Conservation (phyloP, 208 protist genomes). For the Tritrichomonas foetus region DNA sequence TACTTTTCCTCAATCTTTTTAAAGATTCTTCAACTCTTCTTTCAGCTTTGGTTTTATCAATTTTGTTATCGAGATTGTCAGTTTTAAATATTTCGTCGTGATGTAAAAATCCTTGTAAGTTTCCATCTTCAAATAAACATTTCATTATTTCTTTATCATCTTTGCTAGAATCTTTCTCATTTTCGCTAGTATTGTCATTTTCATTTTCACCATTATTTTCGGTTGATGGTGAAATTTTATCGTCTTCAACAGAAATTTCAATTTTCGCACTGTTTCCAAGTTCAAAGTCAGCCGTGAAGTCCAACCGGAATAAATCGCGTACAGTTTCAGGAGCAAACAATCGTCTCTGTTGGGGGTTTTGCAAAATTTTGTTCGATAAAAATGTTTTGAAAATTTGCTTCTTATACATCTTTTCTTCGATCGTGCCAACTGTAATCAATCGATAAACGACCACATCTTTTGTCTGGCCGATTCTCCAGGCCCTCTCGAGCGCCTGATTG, state of each 20-base stretch:
- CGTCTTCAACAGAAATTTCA: background rate
- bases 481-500: slow-evolving; percentile 72
- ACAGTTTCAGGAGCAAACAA: slow-evolving; percentile 78
- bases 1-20: background rate
- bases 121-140: background rate
- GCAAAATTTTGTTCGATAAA: slow-evolving; percentile 85
- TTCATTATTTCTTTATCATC: slow-evolving; percentile 19
- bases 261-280: background rate
- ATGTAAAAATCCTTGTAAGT: background rate
- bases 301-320: slow-evolving; percentile 70
- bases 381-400: slow-evolving; percentile 77
- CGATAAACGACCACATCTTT: slow-evolving; percentile 85
- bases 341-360: slow-evolving; percentile 78
- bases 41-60: background rate
- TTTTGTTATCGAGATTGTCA: background rate
- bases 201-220: background rate
- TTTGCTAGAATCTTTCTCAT: background rate
- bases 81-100: background rate
- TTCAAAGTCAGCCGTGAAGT: background rate
- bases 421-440: slow-evolving; percentile 87
- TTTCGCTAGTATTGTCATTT: background rate
- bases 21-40: background rate
- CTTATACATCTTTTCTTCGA: slow-evolving; percentile 97
- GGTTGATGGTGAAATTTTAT: background rate
- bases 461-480: slow-evolving; percentile 91